These are phyloP conservation scores for Euryodendron excelsum DNA, from an alignment of 148 eudicot genomes.

Conservation along the genomic window DNA sequence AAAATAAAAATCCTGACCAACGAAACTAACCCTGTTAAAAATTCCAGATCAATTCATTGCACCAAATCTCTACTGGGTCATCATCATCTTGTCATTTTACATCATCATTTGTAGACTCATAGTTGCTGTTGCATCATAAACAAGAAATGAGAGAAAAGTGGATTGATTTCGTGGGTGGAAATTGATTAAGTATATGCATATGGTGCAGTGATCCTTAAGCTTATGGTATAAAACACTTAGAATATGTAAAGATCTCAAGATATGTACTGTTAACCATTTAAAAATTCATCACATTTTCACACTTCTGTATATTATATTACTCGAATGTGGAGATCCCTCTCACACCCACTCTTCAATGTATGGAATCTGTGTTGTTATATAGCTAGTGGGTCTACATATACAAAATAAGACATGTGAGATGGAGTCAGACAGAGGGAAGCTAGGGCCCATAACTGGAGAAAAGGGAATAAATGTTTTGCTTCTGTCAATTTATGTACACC, in stretches of 20 bases:
- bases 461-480: neutral
- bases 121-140: too few species aligned
- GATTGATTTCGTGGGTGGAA: too few species aligned
- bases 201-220: too few species aligned
- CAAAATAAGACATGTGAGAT: neutral
- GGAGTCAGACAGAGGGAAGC: conserved; percentile 5
- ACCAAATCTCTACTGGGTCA: conserved; percentile 8
- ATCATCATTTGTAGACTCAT: neutral
- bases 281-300: neutral
- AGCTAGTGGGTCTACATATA: neutral
- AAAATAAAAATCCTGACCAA: too few species aligned
- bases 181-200: too few species aligned
- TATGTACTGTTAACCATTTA: too few species aligned
- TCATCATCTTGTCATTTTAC: neutral
- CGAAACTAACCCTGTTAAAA: too few species aligned
- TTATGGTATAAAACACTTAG: too few species aligned
- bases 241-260: too few species aligned
- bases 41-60: too few species aligned
- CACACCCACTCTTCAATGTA: neutral
- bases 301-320: neutral
- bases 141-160: too few species aligned
- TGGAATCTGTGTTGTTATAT: conserved; percentile 1
- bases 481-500: conserved; percentile 5
- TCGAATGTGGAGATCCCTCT: conserved; percentile 5
- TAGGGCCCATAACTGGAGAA: neutral